Base-by-base conservation (phyloP, 1,139 yeast species). In the Yamadazyma kanchanaburiensis region DNA sequence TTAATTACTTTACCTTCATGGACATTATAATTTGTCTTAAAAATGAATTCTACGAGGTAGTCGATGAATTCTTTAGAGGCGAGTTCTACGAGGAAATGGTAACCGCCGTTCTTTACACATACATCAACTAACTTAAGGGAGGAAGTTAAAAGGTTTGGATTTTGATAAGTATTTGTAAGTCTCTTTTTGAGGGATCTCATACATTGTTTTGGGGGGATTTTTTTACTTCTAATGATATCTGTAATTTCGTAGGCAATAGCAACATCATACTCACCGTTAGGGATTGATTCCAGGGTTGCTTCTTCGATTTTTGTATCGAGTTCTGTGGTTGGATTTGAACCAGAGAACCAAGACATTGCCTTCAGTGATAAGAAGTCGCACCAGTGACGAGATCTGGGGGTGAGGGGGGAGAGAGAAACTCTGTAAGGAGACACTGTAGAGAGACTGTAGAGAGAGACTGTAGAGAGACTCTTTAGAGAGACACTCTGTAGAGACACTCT, bases 71-170 rank as follows among this genome's bases (percentile, higher is more conserved):
- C 97, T 42, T 89, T 76, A 12, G 91, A 74, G 18, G 94, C 77
- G 23, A 89, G 66, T 49, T 88, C 96, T 21, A 66, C 68, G 20
- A 91, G 64, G 46, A 91, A 89, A 47, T 87, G 95, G 31, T 69
- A 68, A 6, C 99, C 99, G 28, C 96, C 89, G 54, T 94, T 91
- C 61, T 94, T 91, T 34, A 91, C 83, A 58, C 96, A 86, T 27
- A 87, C 73, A 48, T 91, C 97, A 15, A 80, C 67, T 41, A 94
- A 64, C 49, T 82, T 83, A 49, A 94, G 70, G 0, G 89, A 70
- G 7, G 91, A 74, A 22, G 77, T 67, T 46, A 85, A 84, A 18
- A 80, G 74, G 54, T 88, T 88, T 6, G 96, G 95, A 46, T 81
- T 81, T 19, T 60, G 51, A 43, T 76, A 72, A 12, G 76, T 71